These are phyloP conservation scores for Cordyceps tenuipes DNA, from an alignment of 2,329 filamentous ascomycete species.

Conservation along the genomic window DNA sequence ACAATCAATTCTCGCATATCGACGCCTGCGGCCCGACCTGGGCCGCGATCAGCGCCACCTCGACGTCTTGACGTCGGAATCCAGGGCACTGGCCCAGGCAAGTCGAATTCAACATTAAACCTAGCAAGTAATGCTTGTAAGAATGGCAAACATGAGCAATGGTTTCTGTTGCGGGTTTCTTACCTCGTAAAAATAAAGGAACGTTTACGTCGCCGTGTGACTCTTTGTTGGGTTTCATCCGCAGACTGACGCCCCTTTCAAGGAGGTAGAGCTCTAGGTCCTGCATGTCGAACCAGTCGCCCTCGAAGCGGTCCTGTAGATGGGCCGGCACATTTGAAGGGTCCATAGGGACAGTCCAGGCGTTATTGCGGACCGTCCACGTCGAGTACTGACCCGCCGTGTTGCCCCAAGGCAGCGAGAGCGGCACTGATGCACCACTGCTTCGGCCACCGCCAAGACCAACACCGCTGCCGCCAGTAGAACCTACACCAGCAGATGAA, in stretches of 20 bases:
- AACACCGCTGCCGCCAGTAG: too few relatives aligned
- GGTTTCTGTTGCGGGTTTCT: background rate
- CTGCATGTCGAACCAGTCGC: conserved; percentile 17
- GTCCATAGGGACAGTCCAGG: conserved; percentile 10
- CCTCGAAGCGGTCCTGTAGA: conserved; percentile 11
- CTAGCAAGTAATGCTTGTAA: background rate
- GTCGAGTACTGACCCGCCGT: conserved; percentile 3
- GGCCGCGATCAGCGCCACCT: conserved; percentile 6
- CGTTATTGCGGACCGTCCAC: conserved; percentile 2
- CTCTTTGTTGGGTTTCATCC: background rate
- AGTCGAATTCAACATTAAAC: conserved; percentile 10
- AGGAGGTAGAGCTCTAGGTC: conserved; percentile 14
- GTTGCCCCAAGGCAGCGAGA: conserved; percentile 9
- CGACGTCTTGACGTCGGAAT: conserved; percentile 13
- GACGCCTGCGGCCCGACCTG: background rate
- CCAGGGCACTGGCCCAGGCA: conserved; percentile 14
- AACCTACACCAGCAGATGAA: background rate
- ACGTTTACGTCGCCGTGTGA: background rate
- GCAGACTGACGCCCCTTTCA: conserved; percentile 9
- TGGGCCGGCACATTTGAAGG: conserved; percentile 10
- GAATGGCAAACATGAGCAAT: background rate
- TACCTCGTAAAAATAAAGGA: conserved; percentile 4
- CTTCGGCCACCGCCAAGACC: too few relatives aligned
- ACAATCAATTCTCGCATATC: background rate
- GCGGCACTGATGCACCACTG: background rate